Evolutionary conservation across 805 yeast genomes (phyloP), one percentile per base, ranked within the genome.

Genomic region (Jamesozyma piceae): DNA sequence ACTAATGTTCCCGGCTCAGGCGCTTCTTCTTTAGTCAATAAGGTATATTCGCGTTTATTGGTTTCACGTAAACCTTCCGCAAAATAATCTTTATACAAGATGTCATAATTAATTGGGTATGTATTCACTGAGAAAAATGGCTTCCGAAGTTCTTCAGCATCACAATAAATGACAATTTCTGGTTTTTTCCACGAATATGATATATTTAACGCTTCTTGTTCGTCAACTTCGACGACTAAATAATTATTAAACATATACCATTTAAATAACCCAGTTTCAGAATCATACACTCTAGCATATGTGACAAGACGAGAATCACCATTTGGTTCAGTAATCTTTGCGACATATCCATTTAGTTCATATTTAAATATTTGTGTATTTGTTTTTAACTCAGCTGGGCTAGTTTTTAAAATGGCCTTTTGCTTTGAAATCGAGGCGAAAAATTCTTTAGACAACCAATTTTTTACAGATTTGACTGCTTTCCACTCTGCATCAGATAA

Each of bases 181-280:
- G 96, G 95, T 27, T 76, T 76, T 58, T 92, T 92, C 95, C 96
- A 89, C 67, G 80, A 70, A 38, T 72, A 69, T 1, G 78, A 65
- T 38, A 87, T 63, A 56, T 87, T 77, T 38, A 88, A 69, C 0
- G 84, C 97, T 51, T 92, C 97, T 13, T 72, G 73, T 51, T 81
- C 85, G 1, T 80, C 71, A 1, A 92, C 71, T 20, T 78, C 80
- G 52, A 77, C 74, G 14, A 89, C 97, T 49, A 92, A 66, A 62
- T 90, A 92, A 61, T 92, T 97, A 57, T 92, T 92, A 60, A 92
- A 87, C 56, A 92, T 60, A 54, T 72, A 77, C 98, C 98, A 92
- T 26, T 59, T 59, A 40, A 61, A 64, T 11, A 42, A 45, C 2
- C 56, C 54, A 9, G 53, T 48, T 9, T 50, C 30, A 4, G 51